Evolutionary conservation across 192 early-diverging fungal genomes (phyloP).

Genomic region (Rhizophlyctis rosea): DNA sequence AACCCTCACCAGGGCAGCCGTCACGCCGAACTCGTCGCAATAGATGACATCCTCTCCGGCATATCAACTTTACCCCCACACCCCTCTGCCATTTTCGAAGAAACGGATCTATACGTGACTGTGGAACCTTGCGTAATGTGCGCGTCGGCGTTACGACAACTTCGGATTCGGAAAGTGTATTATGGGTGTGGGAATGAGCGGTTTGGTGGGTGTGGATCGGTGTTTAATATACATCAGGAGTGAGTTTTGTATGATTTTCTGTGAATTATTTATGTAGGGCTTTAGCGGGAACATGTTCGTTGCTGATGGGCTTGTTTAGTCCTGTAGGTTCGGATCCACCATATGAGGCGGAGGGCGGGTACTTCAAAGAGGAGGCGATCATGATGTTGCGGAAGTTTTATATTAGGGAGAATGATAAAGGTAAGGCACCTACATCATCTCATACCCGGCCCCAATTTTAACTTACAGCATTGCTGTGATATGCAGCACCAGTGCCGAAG

Average conservation of each 20-base stretch:
- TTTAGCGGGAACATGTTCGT: not conserved
- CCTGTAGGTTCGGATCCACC: conserved; percentile 27
- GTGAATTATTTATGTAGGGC: conserved; percentile 5
- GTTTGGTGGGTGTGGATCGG: conserved; percentile 95
- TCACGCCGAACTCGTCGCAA: conserved; percentile 93
- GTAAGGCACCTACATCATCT: conserved; percentile 36
- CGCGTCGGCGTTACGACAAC: conserved; percentile 80
- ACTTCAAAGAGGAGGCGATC: conserved; percentile 77
- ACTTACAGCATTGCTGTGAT: not conserved
- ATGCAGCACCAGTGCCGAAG: conserved; percentile 77
- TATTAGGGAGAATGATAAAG: conserved; percentile 84
- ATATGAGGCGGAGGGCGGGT: conserved; percentile 68
- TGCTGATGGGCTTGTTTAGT: conserved; percentile 1
- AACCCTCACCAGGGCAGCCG: conserved; percentile 65
- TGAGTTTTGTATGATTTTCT: conserved; percentile 38
- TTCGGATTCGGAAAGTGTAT: conserved; percentile 79
- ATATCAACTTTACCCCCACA: too few species aligned
- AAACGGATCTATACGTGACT: conserved; percentile 85
- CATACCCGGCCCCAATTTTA: not conserved
- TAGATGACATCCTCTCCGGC: conserved; percentile 67
- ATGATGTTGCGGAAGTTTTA: conserved; percentile 88
- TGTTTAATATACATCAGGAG: conserved; percentile 73
- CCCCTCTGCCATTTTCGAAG: conserved; percentile 35
- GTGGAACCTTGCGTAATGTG: conserved; percentile 99
- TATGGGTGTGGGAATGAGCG: conserved; percentile 92